Percentiles rank a stretch among this genome's conserved stretches.
Evolutionary conservation across 495 filamentous ascomycete genomes (phyloP).

Genomic region (Halenospora varia): DNA sequence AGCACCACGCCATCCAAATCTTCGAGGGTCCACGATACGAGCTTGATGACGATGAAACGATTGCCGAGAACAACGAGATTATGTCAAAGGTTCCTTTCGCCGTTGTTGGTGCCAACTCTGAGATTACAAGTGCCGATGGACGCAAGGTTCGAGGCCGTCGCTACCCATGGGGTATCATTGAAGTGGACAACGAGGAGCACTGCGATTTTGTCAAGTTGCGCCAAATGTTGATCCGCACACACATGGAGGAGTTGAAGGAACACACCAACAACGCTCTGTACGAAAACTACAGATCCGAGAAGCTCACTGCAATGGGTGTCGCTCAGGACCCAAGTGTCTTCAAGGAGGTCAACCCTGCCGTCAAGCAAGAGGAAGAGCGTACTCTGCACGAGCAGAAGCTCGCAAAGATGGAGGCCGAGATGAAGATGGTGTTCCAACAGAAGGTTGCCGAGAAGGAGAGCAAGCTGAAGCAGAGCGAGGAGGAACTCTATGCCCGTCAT

Average conservation of each 20-base stretch:
- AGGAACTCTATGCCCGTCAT: slow-evolving; percentile 95
- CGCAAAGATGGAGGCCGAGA: slow-evolving; percentile 99
- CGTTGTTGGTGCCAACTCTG: slow-evolving; percentile 92
- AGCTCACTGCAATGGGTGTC: slow-evolving; percentile 97
- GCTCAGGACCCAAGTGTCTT: slow-evolving; percentile 97
- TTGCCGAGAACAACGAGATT: slow-evolving; percentile 99
- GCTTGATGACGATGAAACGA: slow-evolving; percentile 97
- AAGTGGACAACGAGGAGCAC: slow-evolving; percentile 99
- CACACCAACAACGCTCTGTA: slow-evolving; percentile 98
- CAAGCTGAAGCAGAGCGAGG: slow-evolving; percentile 98
- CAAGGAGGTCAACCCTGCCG: slow-evolving; percentile 99
- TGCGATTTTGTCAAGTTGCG: slow-evolving; percentile 99
- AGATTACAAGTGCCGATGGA: slow-evolving; percentile 86
- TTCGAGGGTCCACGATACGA: slow-evolving; percentile 98
- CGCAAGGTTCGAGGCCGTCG: slow-evolving; percentile 93
- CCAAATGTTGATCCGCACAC: slow-evolving; percentile 99
- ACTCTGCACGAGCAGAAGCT: slow-evolving; percentile 98
- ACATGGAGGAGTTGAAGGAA: slow-evolving; percentile 99
- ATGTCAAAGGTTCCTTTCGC: slow-evolving; percentile 99
- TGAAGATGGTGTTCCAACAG: slow-evolving; percentile 99
- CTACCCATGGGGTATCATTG: slow-evolving; percentile 98
- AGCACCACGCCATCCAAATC: slow-evolving; percentile 94
- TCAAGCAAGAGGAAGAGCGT: slow-evolving; percentile 99
- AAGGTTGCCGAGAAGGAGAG: slow-evolving; percentile 99
- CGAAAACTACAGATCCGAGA: slow-evolving; percentile 99